phyloP scores from a whole-genome alignment of 148 eudicot genomes.

The Vaccinium macrocarpon region DNA sequence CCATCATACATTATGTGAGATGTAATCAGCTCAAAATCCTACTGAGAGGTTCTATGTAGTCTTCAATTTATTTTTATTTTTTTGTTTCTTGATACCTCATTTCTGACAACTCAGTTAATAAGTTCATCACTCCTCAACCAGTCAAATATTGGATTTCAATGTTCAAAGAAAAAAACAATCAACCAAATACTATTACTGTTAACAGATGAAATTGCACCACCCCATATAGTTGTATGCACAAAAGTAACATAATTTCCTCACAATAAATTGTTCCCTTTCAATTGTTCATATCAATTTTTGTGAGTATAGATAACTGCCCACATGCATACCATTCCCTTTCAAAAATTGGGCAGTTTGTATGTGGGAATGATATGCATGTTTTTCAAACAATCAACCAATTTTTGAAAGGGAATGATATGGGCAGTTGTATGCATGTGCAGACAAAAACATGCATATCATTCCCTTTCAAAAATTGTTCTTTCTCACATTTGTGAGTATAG shows the following conservation, averaged over 20 bases:
- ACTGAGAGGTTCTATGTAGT: neutral
- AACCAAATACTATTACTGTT: too few species aligned
- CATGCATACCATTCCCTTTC: too few species aligned
- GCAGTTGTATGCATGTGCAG: neutral
- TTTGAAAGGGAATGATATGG: too few species aligned
- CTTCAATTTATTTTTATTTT: neutral
- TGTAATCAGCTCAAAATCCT: neutral
- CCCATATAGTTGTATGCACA: neutral
- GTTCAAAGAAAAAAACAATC: neutral
- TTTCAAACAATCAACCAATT: too few species aligned
- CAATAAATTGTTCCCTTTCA: too few species aligned
- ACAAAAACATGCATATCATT: neutral
- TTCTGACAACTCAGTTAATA: neutral
- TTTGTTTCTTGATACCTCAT: neutral
- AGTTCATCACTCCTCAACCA: neutral
- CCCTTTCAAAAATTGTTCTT: neutral
- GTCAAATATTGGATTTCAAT: too few species aligned
- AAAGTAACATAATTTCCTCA: neutral
- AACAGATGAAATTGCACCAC: too few species aligned
- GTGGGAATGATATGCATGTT: too few species aligned
- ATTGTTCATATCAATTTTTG: too few species aligned
- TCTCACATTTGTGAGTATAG: too few species aligned
- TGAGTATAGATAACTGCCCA: too few species aligned
- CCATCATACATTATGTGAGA: neutral
- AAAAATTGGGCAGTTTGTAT: too few species aligned